Evolutionary conservation across 2,329 filamentous ascomycete genomes (phyloP).

Genomic region (Alternaria postmessia): DNA sequence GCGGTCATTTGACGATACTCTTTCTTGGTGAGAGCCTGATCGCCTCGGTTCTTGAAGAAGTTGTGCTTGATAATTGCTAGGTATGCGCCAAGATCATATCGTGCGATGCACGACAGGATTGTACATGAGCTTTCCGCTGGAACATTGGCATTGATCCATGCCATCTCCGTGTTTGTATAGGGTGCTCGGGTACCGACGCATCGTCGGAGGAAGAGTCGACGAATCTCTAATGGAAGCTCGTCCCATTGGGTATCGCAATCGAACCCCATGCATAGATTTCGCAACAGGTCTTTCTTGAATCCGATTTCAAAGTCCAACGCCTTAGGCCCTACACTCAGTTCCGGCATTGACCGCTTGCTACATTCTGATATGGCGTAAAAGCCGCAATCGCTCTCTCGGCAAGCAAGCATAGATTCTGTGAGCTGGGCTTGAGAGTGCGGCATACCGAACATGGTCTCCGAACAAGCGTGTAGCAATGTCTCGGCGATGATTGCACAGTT

Average conservation of each 20-base stretch:
- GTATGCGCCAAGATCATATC: conserved; percentile 59
- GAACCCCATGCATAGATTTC: conserved; percentile 59
- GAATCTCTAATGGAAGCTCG: conserved; percentile 55
- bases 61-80: conserved; percentile 45
- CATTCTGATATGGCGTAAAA: conserved; percentile 43
- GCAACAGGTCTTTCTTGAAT: conserved; percentile 56
- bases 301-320: conserved; percentile 30
- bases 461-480: conserved; percentile 46
- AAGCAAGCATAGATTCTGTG: conserved; percentile 44
- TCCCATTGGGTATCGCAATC: conserved; percentile 63
- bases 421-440: conserved; percentile 44
- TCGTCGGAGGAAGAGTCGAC: conserved; percentile 56
- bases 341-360: conserved; percentile 45
- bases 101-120: conserved; percentile 53
- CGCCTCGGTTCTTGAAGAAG: conserved; percentile 39
- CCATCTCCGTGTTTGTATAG: conserved; percentile 52
- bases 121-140: conserved; percentile 51
- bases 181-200: conserved; percentile 55
- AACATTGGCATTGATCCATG: conserved; percentile 57
- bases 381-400: conserved; percentile 26
- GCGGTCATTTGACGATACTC: conserved; percentile 45
- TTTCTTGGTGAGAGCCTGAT: conserved; percentile 34
- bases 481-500: conserved; percentile 47
- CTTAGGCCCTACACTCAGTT: conserved; percentile 25
- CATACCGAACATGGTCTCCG: conserved; percentile 46